Percentiles rank a stretch among this genome's conserved stretches.
These are phyloP conservation scores for Pseudopediastrum boryanum DNA, from an alignment of 139 green algal species.

Conservation along the genomic window DNA sequence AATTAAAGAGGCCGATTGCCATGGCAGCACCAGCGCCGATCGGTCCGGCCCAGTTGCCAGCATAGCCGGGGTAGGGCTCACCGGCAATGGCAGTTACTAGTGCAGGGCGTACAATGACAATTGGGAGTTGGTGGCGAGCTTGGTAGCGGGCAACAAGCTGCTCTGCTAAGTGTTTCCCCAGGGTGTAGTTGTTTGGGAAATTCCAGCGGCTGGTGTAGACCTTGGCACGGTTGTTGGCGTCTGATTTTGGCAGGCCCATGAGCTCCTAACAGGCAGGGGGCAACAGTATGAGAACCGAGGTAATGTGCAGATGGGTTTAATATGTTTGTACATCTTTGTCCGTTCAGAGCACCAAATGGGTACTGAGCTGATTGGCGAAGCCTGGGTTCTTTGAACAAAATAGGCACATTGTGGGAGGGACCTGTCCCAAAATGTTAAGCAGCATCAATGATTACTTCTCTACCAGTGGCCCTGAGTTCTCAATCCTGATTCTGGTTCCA, in stretches of 20 bases:
- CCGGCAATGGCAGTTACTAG: slow-evolving; percentile 55
- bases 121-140: slow-evolving; percentile 17
- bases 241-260: slow-evolving; percentile 15
- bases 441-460: too few species aligned
- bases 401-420: too few species aligned
- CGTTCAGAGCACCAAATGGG: too few species aligned
- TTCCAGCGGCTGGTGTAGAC: slow-evolving; percentile 41
- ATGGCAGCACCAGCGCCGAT: slow-evolving; percentile 47
- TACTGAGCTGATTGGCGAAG: too few species aligned
- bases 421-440: too few species aligned
- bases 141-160: slow-evolving; percentile 59
- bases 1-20: slow-evolving; percentile 56
- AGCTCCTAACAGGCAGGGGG: slow-evolving; percentile 33
- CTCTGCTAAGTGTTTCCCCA: slow-evolving; percentile 61
- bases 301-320: too few species aligned
- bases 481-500: too few species aligned
- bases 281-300: not conserved
- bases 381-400: too few species aligned
- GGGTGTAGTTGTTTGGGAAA: slow-evolving; percentile 61
- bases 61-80: slow-evolving; percentile 38
- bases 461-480: too few species aligned
- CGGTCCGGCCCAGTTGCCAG: slow-evolving; percentile 49
- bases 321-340: too few species aligned
- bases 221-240: slow-evolving; percentile 34
- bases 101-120: slow-evolving; percentile 57